Percentiles rank a stretch among this genome's conserved stretches.
Conservation (phyloP, 768 basidiomycete species). For the Ephemerocybe angulata region DNA sequence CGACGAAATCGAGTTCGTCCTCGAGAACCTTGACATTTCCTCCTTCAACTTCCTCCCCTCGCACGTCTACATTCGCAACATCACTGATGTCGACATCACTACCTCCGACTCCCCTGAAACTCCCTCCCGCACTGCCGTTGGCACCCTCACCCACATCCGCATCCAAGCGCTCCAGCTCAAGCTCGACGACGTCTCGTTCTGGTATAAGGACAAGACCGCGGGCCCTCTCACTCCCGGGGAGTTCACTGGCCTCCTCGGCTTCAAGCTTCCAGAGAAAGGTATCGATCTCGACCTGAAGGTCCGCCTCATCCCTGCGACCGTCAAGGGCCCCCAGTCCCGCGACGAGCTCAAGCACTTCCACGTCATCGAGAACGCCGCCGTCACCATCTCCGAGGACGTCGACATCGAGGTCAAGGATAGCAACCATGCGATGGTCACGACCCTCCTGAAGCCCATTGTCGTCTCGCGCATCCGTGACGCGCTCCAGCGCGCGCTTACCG, state of each 20-base stretch:
- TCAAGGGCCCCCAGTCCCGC: slow-evolving; percentile 39
- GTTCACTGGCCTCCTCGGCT: slow-evolving; percentile 58
- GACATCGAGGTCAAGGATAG: slow-evolving; percentile 52
- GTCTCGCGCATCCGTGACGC: slow-evolving; percentile 54
- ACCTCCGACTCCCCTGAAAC: slow-evolving; percentile 34
- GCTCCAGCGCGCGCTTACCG: slow-evolving; percentile 53
- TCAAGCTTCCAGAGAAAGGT: slow-evolving; percentile 62
- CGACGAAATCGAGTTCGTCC: slow-evolving; percentile 62
- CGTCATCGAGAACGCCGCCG: slow-evolving; percentile 51
- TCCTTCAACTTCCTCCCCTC: slow-evolving; percentile 65
- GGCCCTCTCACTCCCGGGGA: slow-evolving; percentile 48
- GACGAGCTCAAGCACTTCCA: slow-evolving; percentile 47
- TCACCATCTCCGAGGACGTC: slow-evolving; percentile 55
- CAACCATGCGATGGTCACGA: slow-evolving; percentile 60
- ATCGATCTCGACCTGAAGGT: slow-evolving; percentile 67
- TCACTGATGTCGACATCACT: slow-evolving; percentile 52
- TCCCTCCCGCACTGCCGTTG: slow-evolving; percentile 46
- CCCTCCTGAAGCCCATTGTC: slow-evolving; percentile 63
- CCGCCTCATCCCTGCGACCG: slow-evolving; percentile 54
- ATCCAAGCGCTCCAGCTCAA: slow-evolving; percentile 62
- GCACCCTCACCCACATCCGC: slow-evolving; percentile 62
- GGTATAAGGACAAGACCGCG: slow-evolving; percentile 60
- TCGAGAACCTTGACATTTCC: slow-evolving; percentile 72
- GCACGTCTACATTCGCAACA: slow-evolving; percentile 68
- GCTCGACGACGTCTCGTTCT: slow-evolving; percentile 69